These are phyloP conservation scores for Penicillium waksmanii DNA, from an alignment of 495 filamentous ascomycete species.

Conservation along the genomic window DNA sequence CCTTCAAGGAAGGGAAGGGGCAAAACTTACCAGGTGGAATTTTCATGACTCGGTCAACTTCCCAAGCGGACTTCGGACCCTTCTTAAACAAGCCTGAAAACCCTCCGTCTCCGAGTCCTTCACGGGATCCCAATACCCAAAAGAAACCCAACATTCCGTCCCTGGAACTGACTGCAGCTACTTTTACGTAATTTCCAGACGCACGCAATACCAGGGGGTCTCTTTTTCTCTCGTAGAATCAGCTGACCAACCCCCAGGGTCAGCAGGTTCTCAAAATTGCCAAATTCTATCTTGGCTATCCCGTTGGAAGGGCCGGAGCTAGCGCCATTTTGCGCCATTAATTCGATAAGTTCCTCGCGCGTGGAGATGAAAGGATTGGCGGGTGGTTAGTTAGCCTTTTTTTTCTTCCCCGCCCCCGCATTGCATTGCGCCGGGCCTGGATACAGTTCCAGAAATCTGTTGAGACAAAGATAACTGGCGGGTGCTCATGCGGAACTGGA, in stretches of 20 bases:
- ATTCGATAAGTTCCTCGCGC: neutral
- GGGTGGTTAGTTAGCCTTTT: neutral
- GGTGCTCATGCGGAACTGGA: no score
- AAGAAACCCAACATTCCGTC: neutral
- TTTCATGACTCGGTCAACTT: no score
- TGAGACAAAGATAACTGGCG: no score
- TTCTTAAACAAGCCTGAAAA: neutral
- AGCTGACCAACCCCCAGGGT: neutral
- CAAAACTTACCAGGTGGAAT: neutral
- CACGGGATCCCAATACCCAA: neutral
- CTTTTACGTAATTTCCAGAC: conserved; percentile 2
- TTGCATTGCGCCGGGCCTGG: neutral
- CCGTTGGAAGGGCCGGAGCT: neutral
- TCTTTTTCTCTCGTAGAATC: neutral
- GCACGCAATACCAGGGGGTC: neutral
- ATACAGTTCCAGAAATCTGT: no score
- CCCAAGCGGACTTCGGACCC: neutral
- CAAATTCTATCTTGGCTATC: neutral
- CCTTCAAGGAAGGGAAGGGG: neutral
- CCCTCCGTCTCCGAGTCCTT: neutral
- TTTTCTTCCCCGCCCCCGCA: conserved; percentile 1
- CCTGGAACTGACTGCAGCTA: conserved; percentile 2
- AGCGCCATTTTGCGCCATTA: conserved; percentile 4
- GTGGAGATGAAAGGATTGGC: neutral
- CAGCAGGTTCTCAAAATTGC: neutral